Conservation (phyloP, 306 rosid species). For the Fagus crenata region DNA sequence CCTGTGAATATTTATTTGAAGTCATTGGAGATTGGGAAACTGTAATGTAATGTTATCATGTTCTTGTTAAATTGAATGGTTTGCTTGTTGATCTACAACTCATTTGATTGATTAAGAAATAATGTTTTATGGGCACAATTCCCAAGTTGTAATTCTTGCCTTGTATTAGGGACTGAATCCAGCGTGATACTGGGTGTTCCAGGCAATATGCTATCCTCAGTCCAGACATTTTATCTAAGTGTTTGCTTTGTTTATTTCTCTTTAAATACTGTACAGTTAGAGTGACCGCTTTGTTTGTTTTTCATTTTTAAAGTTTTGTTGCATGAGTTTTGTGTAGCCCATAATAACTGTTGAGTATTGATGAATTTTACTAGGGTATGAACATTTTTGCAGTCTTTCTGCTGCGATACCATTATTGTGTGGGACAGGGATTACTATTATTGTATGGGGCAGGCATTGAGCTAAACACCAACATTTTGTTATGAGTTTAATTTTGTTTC, state of each 20-base stretch:
- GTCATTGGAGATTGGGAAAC: constrained; percentile 41
- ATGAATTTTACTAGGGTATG: no score
- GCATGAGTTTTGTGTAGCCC: no score
- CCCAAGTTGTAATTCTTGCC: not conserved
- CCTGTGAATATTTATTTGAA: constrained; percentile 58
- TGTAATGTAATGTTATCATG: constrained; percentile 40
- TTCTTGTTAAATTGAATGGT: constrained; percentile 30
- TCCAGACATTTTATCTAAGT: not conserved
- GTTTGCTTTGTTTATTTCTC: not conserved
- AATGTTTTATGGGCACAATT: constrained; percentile 11
- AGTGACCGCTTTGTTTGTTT: no score
- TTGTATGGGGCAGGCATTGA: no score
- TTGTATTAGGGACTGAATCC: not conserved
- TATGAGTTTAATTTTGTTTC: no score
- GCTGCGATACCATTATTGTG: no score
- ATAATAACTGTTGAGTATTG: no score
- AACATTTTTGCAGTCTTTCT: no score
- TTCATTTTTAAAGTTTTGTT: no score
- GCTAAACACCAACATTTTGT: no score
- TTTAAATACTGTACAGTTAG: no score
- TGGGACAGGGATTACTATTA: no score
- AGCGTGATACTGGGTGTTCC: not conserved
- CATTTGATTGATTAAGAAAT: constrained; percentile 24
- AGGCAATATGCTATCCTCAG: not conserved
- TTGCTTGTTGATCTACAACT: constrained; percentile 31